Percentiles rank a stretch among this genome's conserved stretches.
phyloP scores from a whole-genome alignment of 169 alveolate genomes.

The Plasmodium malariae region DNA sequence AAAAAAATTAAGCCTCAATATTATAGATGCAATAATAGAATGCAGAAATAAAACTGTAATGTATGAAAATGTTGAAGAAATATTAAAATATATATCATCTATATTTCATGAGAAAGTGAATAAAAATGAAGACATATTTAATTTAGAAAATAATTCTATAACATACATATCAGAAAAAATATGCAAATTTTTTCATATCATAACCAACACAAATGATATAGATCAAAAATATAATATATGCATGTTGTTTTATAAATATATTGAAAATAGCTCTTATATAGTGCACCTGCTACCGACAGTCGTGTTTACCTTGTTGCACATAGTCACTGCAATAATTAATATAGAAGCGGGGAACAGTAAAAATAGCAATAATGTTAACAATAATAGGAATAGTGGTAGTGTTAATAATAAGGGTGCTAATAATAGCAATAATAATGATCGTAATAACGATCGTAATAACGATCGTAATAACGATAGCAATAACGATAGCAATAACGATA shows the following conservation, averaged over 20 bases:
- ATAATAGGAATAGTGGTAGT: not conserved
- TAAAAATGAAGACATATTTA: constrained; percentile 27
- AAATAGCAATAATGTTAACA: not conserved
- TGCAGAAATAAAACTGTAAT: constrained; percentile 38
- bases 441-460: not conserved
- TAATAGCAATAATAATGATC: not conserved
- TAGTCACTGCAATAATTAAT: constrained; percentile 27
- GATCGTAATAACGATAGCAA: not conserved
- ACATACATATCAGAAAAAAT: constrained; percentile 38
- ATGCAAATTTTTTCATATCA: constrained; percentile 70
- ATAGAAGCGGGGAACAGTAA: not conserved
- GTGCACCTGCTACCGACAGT: constrained; percentile 39
- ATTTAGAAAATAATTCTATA: constrained; percentile 33
- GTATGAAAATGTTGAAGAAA: constrained; percentile 49
- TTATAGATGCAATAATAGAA: constrained; percentile 61
- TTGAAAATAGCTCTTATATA: constrained; percentile 23
- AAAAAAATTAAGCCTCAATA: constrained; percentile 53
- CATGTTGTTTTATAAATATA: constrained; percentile 50
- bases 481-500: not conserved
- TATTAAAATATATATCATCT: constrained; percentile 32
- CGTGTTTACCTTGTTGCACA: constrained; percentile 15
- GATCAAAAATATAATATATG: constrained; percentile 34
- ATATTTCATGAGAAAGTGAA: constrained; percentile 39
- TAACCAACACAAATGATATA: constrained; percentile 46
- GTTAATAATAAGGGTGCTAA: no score